These are phyloP conservation scores for Barnettozyma populi DNA, from an alignment of 805 yeast species.

Conservation along the genomic window DNA sequence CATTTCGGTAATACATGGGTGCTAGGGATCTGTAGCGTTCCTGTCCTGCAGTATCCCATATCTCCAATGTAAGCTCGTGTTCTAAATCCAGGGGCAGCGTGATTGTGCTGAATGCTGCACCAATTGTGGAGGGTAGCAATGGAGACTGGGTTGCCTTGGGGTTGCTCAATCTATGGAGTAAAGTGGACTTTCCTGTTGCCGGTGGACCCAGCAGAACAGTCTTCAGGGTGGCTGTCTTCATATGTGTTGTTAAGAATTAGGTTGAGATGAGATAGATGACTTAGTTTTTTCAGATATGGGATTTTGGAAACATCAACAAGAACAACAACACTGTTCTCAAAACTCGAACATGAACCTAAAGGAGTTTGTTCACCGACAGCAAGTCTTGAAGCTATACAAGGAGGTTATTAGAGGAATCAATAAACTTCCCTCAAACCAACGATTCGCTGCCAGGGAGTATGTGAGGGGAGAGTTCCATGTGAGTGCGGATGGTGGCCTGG, in stretches of 20 bases:
- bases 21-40: conserved; percentile 73
- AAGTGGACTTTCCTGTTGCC: conserved; percentile 64
- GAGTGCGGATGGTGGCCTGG: background rate
- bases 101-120: conserved; percentile 79
- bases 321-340: background rate
- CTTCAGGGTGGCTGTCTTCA: conserved; percentile 5
- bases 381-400: conserved; percentile 4
- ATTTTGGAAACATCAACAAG: no score
- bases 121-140: conserved; percentile 62
- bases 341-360: conserved; percentile 4
- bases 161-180: conserved; percentile 65
- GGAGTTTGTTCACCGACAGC: conserved; percentile 7
- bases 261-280: no score
- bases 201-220: conserved; percentile 52
- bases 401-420: conserved; percentile 1
- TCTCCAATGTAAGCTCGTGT: conserved; percentile 63
- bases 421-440: conserved; percentile 3
- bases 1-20: conserved; percentile 79
- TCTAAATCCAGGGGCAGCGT: conserved; percentile 48
- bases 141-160: conserved; percentile 54
- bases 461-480: conserved; percentile 4
- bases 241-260: background rate
- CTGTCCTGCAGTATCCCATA: conserved; percentile 88
- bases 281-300: background rate
- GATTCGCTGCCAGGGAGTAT: background rate